phyloP scores from a whole-genome alignment of 192 early-diverging fungal genomes.

The Backusella mclennaniae region DNA sequence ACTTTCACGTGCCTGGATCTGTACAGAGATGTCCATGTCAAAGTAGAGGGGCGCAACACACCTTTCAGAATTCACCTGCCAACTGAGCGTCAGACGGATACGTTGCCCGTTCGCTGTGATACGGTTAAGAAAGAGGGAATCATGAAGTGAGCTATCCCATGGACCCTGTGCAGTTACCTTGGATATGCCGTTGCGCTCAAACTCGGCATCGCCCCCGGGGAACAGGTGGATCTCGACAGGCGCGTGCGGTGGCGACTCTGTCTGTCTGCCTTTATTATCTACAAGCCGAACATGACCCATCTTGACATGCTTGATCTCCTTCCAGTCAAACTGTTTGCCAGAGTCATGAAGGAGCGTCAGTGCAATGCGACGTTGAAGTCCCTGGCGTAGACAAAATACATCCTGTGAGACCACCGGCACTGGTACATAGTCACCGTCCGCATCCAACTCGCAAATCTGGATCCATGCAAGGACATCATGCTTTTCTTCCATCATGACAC shows the following conservation, averaged over 20 bases:
- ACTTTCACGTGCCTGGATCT: conserved; percentile 54
- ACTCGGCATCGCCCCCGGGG: conserved; percentile 32
- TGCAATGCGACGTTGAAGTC: conserved; percentile 70
- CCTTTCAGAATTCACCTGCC: conserved; percentile 38
- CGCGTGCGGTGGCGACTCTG: conserved; percentile 43
- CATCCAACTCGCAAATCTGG: conserved; percentile 61
- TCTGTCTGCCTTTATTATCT: conserved; percentile 57
- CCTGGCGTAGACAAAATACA: conserved; percentile 70
- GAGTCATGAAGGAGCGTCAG: conserved; percentile 64
- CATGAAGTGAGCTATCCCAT: conserved; percentile 79
- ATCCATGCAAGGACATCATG: conserved; percentile 69
- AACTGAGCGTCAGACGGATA: conserved; percentile 52
- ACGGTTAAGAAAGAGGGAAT: conserved; percentile 59
- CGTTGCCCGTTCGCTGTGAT: conserved; percentile 56
- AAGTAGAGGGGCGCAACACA: conserved; percentile 55
- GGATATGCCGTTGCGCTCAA: conserved; percentile 57
- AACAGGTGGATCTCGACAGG: conserved; percentile 44
- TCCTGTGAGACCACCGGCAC: conserved; percentile 48
- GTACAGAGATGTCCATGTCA: conserved; percentile 57
- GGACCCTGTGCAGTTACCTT: conserved; percentile 52
- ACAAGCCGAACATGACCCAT: conserved; percentile 48
- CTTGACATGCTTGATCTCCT: conserved; percentile 36
- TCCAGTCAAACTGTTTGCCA: conserved; percentile 60
- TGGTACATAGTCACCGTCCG: conserved; percentile 63
- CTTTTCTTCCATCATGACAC: conserved; percentile 58